These are phyloP conservation scores for Cyberlindnera mrakii DNA, from an alignment of 805 yeast species.

Conservation along the genomic window DNA sequence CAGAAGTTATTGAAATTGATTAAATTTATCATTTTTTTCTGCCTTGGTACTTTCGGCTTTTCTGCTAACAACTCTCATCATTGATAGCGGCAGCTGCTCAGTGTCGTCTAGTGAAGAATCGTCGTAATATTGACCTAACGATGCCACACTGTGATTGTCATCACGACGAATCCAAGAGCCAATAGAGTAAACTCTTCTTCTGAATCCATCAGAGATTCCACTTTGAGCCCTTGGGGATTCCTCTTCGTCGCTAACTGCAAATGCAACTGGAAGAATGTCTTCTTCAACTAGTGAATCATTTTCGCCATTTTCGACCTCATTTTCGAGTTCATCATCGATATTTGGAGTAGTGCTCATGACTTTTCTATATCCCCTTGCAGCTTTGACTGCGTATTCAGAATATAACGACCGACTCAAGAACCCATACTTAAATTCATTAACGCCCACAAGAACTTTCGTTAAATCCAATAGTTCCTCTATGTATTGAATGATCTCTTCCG, in stretches of 20 bases:
- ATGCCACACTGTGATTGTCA: constrained; percentile 15
- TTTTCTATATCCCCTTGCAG: constrained; percentile 28
- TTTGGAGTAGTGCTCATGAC: constrained; percentile 8
- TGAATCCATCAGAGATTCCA: constrained; percentile 23
- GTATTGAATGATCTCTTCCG: constrained; percentile 44
- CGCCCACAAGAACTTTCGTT: constrained; percentile 40
- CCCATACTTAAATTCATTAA: constrained; percentile 43
- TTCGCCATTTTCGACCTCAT: constrained; percentile 1
- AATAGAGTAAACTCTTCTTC: constrained; percentile 31
- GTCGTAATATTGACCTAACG: constrained; percentile 20
- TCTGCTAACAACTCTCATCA: constrained; percentile 30
- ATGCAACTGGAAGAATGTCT: constrained; percentile 5
- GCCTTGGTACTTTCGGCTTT: background rate
- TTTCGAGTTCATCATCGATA: background rate
- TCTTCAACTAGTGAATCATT: constrained; percentile 7
- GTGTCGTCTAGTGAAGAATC: constrained; percentile 3
- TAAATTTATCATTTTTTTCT: constrained; percentile 1
- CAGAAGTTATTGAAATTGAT: constrained; percentile 79
- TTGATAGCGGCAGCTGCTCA: constrained; percentile 33
- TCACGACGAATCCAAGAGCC: constrained; percentile 26
- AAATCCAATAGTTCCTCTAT: constrained; percentile 39
- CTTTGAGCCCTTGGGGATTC: background rate
- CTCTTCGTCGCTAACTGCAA: constrained; percentile 1
- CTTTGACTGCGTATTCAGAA: constrained; percentile 36
- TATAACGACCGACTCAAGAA: constrained; percentile 42